Evolutionary conservation across 768 basidiomycete genomes (phyloP), one percentile per base, ranked within the genome.

Genomic region (Lactarius deliciosus): DNA sequence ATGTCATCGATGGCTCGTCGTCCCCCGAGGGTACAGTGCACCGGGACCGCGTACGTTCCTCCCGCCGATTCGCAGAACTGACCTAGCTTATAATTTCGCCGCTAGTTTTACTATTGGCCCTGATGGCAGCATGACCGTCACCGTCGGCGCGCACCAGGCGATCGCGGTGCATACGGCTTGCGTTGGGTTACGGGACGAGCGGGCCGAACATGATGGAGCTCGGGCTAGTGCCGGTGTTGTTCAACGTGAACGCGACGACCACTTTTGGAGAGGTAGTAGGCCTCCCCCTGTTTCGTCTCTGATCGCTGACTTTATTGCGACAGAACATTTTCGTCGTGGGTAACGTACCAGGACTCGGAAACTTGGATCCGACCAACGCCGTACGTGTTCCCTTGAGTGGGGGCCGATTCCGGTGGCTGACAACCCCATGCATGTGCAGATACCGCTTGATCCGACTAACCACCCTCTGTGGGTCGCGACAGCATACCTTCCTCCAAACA

Each of bases 311-410:
- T 20, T 20, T 55, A 32, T 36, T 30, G 28, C 25, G 45, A 41
- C 61, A 87, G 85, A 87, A 87, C 72, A 82, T 88, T 56, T 87
- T 84, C 76, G 73, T 87, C 18, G 79, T 80, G 22, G 86, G 87
- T 1, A 85, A 82, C 65, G 77, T 86, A 36, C 70, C 82, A 1
- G 80, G 86, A 69, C 78, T 88, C 2, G 84, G 83, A 13, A 77
- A 67, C 9, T 87, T 86, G 86, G 73, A 72, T 36, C 77, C 85
- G 5, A 74, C 73, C 13, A 76, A 78, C 32, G 75, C 85, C 36
- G 85, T 87, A 80, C 69, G 43, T 45, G 25, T 10, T 16, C 11
- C 25, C 47, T 15, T 61, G 63, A 32, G 36, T 8, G 36, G 20
- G 7, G 5, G 25, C 30, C 34, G 43, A 22, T n/a, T 57, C n/a